Evolutionary conservation across 331 rosid species (phyloP).

Genomic region (Malus hybrid): DNA sequence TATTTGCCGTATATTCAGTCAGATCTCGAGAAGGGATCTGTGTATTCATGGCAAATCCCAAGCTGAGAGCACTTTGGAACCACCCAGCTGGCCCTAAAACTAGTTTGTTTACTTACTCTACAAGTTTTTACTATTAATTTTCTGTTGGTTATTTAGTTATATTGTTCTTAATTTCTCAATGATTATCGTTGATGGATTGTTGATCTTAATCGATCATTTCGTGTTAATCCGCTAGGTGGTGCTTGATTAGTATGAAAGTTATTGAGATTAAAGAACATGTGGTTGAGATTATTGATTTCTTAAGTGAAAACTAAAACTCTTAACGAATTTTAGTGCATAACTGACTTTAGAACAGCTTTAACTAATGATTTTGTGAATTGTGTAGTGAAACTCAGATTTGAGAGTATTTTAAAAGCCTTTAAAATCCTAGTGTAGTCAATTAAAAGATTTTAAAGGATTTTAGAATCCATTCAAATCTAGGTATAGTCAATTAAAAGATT

Average conservation of each 20-base stretch:
- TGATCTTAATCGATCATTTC: not conserved
- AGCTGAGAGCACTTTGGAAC: conserved; percentile 11
- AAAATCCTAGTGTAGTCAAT: too few relatives aligned
- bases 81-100: conserved; percentile 15
- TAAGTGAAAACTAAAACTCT: not conserved
- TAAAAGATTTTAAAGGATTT: too few relatives aligned
- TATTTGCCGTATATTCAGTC: too few relatives aligned
- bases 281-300: not conserved
- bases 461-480: too few relatives aligned
- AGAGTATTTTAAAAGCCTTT: too few relatives aligned
- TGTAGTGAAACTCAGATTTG: too few relatives aligned
- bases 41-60: not conserved
- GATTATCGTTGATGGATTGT: not conserved
- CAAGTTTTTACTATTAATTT: not conserved
- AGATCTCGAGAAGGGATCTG: not conserved
- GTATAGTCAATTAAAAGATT: too few relatives aligned
- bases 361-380: not conserved
- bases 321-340: too few relatives aligned
- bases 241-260: not conserved
- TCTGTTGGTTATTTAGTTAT: not conserved
- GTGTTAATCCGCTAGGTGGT: not conserved
- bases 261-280: not conserved
- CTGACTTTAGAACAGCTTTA: not conserved
- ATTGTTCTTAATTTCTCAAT: not conserved
- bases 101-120: not conserved